These are phyloP conservation scores for Solanum etuberosum DNA, from an alignment of 257 asterid genomes.

Conservation along the genomic window DNA sequence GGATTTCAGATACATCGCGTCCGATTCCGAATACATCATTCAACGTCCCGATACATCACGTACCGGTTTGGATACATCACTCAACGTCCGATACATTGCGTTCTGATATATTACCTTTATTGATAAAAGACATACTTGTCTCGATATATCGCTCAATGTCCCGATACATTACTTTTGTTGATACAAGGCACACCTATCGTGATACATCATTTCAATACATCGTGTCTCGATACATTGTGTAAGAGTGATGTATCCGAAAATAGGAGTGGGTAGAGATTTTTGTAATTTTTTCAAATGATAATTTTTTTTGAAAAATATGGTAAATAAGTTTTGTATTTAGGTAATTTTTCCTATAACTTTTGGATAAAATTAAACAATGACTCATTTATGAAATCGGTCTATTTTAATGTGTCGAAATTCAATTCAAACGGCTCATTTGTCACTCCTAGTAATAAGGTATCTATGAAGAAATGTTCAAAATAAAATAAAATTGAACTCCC, in stretches of 20 bases:
- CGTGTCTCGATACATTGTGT: too few relatives aligned
- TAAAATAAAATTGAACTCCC: neutral
- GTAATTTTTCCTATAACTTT: neutral
- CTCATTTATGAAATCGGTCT: neutral
- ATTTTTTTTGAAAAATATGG: neutral
- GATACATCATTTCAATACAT: too few relatives aligned
- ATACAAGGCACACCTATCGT: too few relatives aligned
- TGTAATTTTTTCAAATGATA: neutral
- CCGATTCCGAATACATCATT: neutral
- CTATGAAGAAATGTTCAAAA: neutral
- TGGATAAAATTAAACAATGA: neutral
- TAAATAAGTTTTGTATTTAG: too few relatives aligned
- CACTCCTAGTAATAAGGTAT: neutral
- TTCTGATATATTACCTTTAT: too few relatives aligned
- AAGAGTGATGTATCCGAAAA: too few relatives aligned
- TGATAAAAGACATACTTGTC: too few relatives aligned
- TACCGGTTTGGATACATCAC: neutral
- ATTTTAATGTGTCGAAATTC: too few relatives aligned
- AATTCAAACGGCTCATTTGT: neutral
- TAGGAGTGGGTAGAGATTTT: neutral
- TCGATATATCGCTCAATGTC: too few relatives aligned
- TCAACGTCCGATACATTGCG: neutral
- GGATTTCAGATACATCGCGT: accelerated
- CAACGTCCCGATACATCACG: neutral
- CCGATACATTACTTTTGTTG: too few relatives aligned